Conservation (phyloP, 23 red algal species). For the Gracilaria gracilis region DNA sequence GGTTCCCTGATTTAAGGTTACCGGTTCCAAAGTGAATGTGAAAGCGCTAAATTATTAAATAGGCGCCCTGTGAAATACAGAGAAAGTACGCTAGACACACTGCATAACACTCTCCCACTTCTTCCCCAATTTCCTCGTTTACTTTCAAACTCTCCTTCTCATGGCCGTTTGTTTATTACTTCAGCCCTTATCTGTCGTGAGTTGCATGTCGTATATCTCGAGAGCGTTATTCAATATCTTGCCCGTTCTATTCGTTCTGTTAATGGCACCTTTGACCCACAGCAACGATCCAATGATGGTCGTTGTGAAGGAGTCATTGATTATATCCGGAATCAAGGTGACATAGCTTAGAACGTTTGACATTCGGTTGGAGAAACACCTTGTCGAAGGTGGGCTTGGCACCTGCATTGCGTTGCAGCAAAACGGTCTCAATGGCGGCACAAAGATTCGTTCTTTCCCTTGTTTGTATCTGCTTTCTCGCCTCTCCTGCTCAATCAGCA, state of each 20-base stretch:
- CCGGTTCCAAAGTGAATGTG: no score
- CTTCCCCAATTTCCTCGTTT: background rate
- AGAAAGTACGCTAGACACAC: no score
- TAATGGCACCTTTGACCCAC: background rate
- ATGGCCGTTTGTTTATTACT: slow-evolving; percentile 11
- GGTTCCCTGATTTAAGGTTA: no score
- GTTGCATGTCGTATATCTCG: slow-evolving; percentile 9
- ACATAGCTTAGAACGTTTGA: background rate
- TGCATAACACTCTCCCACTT: background rate
- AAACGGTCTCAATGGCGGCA: background rate
- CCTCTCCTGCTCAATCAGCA: background rate
- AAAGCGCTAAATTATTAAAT: no score
- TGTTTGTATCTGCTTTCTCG: background rate
- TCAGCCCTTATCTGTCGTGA: background rate
- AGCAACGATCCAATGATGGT: background rate
- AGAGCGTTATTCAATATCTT: background rate
- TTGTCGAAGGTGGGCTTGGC: background rate
- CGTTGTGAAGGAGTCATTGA: background rate
- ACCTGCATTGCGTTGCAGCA: background rate
- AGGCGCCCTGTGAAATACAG: no score
- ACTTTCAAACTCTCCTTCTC: background rate
- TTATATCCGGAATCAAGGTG: background rate
- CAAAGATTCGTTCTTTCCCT: background rate
- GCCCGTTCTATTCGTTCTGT: background rate
- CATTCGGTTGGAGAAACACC: background rate